Evolutionary conservation across 1,284 basidiomycete genomes (phyloP), one percentile per base, ranked within the genome.

Genomic region (Tilletia indica): DNA sequence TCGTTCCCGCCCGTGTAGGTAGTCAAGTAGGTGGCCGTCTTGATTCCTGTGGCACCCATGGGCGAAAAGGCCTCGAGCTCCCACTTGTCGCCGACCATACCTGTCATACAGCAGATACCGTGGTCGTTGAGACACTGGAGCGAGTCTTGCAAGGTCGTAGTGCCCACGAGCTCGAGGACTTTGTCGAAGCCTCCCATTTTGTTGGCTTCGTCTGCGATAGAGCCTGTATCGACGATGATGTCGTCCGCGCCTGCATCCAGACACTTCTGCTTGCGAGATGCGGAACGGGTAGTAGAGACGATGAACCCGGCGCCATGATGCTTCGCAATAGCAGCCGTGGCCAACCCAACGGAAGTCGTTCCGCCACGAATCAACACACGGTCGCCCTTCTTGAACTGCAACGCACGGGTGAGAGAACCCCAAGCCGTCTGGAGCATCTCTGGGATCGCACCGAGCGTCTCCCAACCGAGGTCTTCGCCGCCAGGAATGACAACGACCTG

Each of bases 101-200:
- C 70, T 39, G 70, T 51, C n/a, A 71, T 47, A 58, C 70, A 66
- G 34, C 64, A 64, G 4, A 47, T 71, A 25, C 70, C 70, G 58
- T 36, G 51, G 4, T 39, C 47, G 36, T 68, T 68, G 47, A 51
- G 56, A 39, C 39, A 39, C 70, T 56, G 47, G 31, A 71, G 45
- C 12, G 63, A 49, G 38, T 71, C 70, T 25, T 51, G 66, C 11
- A 71, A 49, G 34, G 70, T 69, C 31, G 49, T 47, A 2, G 70
- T 67, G 16, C 70, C 70, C 36, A 71, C 67, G 12, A 71, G 67
- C 58, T 71, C 70, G 12, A 71, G 39, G n/a, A 67, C 70, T 31
- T 47, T 49, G 49, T 71, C 70, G 25, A 71, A 68, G 19, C 70
- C 70, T 5, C 47, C n/a, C 21, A 67, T 54, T 3, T 31, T 47